Conservation (phyloP, 257 asterid genomes). For the Parsonsia alboflavescens region DNA sequence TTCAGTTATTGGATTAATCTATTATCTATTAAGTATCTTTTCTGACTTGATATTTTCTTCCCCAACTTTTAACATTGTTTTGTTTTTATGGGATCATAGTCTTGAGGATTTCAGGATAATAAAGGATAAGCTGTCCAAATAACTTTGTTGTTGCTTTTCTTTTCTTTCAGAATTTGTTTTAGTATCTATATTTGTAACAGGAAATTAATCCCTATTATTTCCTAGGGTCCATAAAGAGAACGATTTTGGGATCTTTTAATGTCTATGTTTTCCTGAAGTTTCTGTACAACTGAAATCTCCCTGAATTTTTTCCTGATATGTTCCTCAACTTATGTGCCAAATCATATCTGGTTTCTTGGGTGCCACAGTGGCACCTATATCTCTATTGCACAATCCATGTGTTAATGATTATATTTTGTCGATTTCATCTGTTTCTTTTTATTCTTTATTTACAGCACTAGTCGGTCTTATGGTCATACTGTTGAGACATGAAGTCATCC, state of each 20-base stretch:
- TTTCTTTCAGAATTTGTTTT: no score
- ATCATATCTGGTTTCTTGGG: not conserved
- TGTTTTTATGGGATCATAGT: not conserved
- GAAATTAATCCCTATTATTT: not conserved
- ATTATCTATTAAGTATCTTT: not conserved
- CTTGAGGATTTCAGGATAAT: not conserved
- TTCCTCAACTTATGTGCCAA: not conserved
- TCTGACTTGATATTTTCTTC: not conserved
- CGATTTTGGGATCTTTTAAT: not conserved
- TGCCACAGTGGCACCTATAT: not conserved
- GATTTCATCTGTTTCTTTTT: not conserved
- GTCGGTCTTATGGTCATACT: not conserved
- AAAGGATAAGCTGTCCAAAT: not conserved
- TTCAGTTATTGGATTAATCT: not conserved
- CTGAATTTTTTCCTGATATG: not conserved
- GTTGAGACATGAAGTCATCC: not conserved
- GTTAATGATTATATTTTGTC: not conserved
- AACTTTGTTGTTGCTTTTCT: no score
- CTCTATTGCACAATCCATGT: not conserved
- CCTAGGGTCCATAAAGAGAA: not conserved
- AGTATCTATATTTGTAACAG: no score
- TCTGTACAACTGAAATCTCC: not conserved
- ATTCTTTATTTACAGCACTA: not conserved
- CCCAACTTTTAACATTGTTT: not conserved
- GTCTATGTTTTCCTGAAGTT: not conserved